Evolutionary conservation across 768 basidiomycete species (phyloP).

Genomic region (Artomyces pyxidatus): DNA sequence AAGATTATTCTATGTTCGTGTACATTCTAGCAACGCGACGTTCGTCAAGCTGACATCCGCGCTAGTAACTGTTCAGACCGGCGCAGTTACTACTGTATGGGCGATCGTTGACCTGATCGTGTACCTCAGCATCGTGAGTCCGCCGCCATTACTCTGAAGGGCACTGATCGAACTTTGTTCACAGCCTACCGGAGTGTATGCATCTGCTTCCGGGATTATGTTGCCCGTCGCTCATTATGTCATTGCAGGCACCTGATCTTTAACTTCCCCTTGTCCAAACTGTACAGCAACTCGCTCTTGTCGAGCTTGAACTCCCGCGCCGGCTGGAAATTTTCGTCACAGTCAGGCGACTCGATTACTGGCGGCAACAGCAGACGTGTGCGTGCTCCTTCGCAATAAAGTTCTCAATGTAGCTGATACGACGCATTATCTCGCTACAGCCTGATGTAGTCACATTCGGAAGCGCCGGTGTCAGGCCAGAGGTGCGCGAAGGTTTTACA

Average conservation of each 20-base stretch:
- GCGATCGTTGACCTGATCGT: constrained; percentile 18
- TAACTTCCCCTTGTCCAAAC: constrained; percentile 11
- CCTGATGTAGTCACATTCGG: not conserved
- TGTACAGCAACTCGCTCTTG: constrained; percentile 4
- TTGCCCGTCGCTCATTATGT: not conserved
- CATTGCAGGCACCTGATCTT: constrained; percentile 9
- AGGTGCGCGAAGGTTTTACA: not conserved
- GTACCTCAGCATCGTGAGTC: constrained; percentile 19
- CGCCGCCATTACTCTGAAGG: too few species aligned
- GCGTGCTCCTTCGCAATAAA: not conserved
- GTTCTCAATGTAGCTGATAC: not conserved
- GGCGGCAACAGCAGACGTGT: not conserved
- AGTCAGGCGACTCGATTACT: not conserved
- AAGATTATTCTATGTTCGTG: constrained; percentile 13
- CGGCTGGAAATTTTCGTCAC: not conserved
- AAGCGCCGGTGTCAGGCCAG: not conserved
- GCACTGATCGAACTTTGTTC: too few species aligned
- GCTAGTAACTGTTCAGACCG: constrained; percentile 25
- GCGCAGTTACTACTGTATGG: constrained; percentile 18
- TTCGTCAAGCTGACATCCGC: not conserved
- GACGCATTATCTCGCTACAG: not conserved
- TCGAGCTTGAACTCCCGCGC: not conserved
- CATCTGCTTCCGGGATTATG: too few species aligned
- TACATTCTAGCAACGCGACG: too few species aligned
- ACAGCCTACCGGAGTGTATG: constrained; percentile 3